Evolutionary conservation across 2,329 filamentous ascomycete genomes (phyloP), one percentile per base, ranked within the genome.

Genomic region (Calonectria naviculata): DNA sequence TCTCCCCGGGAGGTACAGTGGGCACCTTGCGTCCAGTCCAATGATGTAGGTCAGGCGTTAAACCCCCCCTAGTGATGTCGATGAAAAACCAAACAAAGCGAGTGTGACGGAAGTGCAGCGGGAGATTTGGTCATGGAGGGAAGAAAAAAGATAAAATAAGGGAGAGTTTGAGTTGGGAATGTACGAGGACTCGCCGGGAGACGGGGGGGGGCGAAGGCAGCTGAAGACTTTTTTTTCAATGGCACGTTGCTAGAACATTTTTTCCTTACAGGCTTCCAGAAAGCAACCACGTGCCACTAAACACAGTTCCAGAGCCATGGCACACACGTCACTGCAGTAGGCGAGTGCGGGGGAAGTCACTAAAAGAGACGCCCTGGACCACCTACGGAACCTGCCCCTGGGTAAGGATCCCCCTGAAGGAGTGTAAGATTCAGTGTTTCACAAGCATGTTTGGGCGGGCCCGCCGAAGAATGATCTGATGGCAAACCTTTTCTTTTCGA

Each of bases 281-380:
- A 62, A 71, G 61, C 68, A 65, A 62, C 76, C 76, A 75, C 74
- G 71, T 76, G 76, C 75, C 64, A 38, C 68, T 56, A 68, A 70
- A 71, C 70, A 71, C 47, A 63, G 68, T 72, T 72, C 67, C 62
- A 60, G 64, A 56, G 66, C 49, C n/a, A 36, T 38, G 38, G 65
- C n/a, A 58, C 54, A 70, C 68, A 78, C 77, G 77, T 78, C 76
- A 78, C 75, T 75, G 63, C 60, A 72, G 54, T 56, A 70, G 70
- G 58, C 60, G 64, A 75, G 74, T 74, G 74, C 74, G 74, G 74
- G 74, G 73, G 58, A 58, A 56, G 58, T 52, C 74, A 73, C 73
- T 75, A 73, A 71, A 65, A 58, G 42, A 67, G 2, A 26, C 61
- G 65, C 58, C 63, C 66, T 65, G 71, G 65, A 47, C 47, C 47